A percentile compares a stretch with the other conserved stretches of the same genome.
Evolutionary conservation across 2,329 filamentous ascomycete species (phyloP).

Genomic region (Grosmannia huntii): DNA sequence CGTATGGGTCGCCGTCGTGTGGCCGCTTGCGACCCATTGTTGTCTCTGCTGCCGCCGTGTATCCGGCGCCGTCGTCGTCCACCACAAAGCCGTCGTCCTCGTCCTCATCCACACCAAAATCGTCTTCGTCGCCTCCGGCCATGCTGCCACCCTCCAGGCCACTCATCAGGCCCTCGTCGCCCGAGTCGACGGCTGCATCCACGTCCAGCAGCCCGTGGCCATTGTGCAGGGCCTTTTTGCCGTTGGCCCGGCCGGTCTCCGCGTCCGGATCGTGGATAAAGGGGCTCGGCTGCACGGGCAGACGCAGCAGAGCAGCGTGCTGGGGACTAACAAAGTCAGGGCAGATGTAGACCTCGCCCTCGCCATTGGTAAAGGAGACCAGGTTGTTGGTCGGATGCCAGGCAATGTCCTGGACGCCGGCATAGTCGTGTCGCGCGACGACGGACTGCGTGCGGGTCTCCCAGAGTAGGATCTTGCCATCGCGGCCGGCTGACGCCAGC

Average conservation of each 20-base stretch:
- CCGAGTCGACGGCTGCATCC: constrained; percentile 1
- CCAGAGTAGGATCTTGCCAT: constrained; percentile 68
- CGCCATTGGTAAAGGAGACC: constrained; percentile 79
- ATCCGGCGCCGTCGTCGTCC: constrained; percentile 91
- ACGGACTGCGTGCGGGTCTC: constrained; percentile 78
- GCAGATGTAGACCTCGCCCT: constrained; percentile 89
- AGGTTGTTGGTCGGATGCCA: constrained; percentile 91
- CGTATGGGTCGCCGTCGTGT: constrained; percentile 33
- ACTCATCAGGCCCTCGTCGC: constrained; percentile 23
- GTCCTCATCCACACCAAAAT: constrained; percentile 55
- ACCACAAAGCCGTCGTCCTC: constrained; percentile 73
- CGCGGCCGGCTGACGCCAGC: constrained; percentile 57
- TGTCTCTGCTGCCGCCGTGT: constrained; percentile 32
- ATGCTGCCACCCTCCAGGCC: constrained; percentile 31
- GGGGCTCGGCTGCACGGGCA: constrained; percentile 60
- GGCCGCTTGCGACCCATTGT: constrained; percentile 31
- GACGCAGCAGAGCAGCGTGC: constrained; percentile 40
- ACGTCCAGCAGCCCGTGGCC: constrained; percentile 3
- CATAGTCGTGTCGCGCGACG: constrained; percentile 64
- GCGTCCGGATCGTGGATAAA: constrained; percentile 73
- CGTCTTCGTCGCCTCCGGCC: constrained; percentile 30
- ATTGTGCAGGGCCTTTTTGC: neutral
- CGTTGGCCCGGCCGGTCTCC: too few relatives aligned
- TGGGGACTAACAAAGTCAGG: constrained; percentile 53
- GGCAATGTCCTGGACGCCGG: constrained; percentile 70